Conservation (phyloP, 2,329 filamentous ascomycete genomes). For the Zymoseptoria brevis region DNA sequence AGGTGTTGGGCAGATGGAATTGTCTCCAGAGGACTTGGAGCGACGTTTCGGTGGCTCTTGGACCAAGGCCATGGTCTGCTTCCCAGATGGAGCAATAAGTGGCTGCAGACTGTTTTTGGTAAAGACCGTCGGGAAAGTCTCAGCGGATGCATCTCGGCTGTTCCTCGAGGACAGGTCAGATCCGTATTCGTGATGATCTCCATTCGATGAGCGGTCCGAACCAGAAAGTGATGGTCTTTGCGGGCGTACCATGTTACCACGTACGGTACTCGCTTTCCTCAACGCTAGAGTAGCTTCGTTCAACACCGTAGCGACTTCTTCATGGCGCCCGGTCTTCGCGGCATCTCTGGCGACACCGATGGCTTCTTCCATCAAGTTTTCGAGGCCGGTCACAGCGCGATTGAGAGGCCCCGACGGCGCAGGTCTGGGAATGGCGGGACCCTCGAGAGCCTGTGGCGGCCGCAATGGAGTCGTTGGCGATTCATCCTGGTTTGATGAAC, state of each 20-base stretch:
- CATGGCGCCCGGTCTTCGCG: conserved; percentile 25
- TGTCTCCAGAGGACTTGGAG: conserved; percentile 3
- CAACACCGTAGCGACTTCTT: conserved; percentile 35
- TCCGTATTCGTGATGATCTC: background rate
- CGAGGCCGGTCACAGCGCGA: conserved; percentile 32
- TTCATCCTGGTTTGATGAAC: conserved; percentile 6
- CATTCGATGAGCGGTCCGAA: conserved; percentile 2
- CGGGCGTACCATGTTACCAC: conserved; percentile 8
- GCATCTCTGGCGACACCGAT: conserved; percentile 31
- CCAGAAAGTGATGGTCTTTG: conserved; percentile 3
- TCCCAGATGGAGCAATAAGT: background rate
- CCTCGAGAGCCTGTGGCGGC: background rate
- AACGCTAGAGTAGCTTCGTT: conserved; percentile 33
- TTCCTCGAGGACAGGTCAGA: background rate
- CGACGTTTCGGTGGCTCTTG: background rate
- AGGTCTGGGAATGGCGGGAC: background rate
- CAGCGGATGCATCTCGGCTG: conserved; percentile 1
- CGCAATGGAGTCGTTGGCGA: background rate
- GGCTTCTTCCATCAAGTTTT: conserved; percentile 38
- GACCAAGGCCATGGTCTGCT: background rate
- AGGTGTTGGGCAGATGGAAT: conserved; percentile 22
- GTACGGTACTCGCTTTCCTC: conserved; percentile 22
- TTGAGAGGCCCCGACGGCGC: conserved; percentile 8
- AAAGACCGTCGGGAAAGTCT: conserved; percentile 4
- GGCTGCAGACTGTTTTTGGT: conserved; percentile 3